These are phyloP conservation scores for Corchorus olitorius DNA, from an alignment of 345 rosid species.

Conservation along the genomic window DNA sequence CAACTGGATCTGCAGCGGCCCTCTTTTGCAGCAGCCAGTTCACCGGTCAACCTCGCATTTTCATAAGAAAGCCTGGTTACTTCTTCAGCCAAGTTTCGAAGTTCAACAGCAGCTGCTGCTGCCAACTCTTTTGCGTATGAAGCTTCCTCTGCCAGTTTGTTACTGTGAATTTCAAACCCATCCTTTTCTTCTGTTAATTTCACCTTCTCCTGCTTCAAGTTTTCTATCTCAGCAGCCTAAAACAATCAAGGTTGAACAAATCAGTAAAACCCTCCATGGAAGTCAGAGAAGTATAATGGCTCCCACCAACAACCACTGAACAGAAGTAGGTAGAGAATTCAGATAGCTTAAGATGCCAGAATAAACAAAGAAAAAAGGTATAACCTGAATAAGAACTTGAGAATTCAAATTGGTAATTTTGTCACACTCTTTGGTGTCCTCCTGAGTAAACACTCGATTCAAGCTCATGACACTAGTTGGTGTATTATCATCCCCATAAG, in stretches of 20 bases:
- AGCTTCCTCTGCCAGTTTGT: conserved; percentile 65
- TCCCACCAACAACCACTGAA: conserved; percentile 1
- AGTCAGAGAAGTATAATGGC: neutral
- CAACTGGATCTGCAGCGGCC: conserved; percentile 34
- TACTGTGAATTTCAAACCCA: conserved; percentile 52
- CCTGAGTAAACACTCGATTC: conserved; percentile 64
- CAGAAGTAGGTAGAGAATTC: conserved; percentile 16
- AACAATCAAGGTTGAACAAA: conserved; percentile 14
- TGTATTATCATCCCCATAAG: conserved; percentile 45
- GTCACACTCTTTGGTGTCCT: conserved; percentile 55
- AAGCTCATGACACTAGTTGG: conserved; percentile 65
- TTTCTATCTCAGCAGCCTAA: conserved; percentile 62
- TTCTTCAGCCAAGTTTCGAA: conserved; percentile 67
- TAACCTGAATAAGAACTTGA: conserved; percentile 54
- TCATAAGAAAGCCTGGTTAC: conserved; percentile 68
- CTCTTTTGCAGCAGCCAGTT: conserved; percentile 50
- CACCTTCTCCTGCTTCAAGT: conserved; percentile 54
- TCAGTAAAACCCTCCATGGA: neutral
- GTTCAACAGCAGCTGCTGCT: conserved; percentile 71
- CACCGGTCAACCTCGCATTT: conserved; percentile 58
- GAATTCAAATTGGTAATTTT: conserved; percentile 37
- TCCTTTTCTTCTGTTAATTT: conserved; percentile 56
- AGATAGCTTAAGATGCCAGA: conserved; percentile 13
- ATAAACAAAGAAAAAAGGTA: conserved; percentile 6
- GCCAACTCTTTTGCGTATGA: conserved; percentile 77